Evolutionary conservation across 2,329 filamentous ascomycete genomes (phyloP).

Genomic region (Fusarium sublunatum): DNA sequence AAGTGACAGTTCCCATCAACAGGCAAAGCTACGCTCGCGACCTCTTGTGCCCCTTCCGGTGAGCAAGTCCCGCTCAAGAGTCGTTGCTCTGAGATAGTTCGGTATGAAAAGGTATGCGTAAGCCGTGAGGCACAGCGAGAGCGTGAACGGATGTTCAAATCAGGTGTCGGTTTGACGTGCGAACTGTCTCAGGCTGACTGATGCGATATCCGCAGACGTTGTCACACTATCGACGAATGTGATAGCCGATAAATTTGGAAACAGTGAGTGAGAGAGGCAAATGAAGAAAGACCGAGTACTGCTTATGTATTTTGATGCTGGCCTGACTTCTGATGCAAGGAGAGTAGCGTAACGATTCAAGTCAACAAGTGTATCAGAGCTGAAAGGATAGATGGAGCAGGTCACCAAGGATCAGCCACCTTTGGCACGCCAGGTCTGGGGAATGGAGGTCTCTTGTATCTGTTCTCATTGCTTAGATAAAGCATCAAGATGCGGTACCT

Average conservation of each 20-base stretch:
- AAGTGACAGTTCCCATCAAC: slow-evolving; percentile 22
- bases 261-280: slow-evolving; percentile 12
- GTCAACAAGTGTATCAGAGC: slow-evolving; percentile 19
- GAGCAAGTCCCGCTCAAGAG: slow-evolving; percentile 27
- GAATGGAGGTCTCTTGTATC: slow-evolving; percentile 36
- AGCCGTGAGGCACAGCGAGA: slow-evolving; percentile 29
- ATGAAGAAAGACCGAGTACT: slow-evolving; percentile 1
- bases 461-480: slow-evolving; percentile 11
- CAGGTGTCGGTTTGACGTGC: slow-evolving; percentile 23
- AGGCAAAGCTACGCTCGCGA: slow-evolving; percentile 26
- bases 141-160: slow-evolving; percentile 23
- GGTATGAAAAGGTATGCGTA: slow-evolving; percentile 35
- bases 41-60: slow-evolving; percentile 34
- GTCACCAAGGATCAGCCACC: slow-evolving; percentile 26
- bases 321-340: slow-evolving; percentile 12
- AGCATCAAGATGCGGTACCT: slow-evolving; percentile 11
- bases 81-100: slow-evolving; percentile 28
- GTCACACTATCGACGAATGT: slow-evolving; percentile 33
- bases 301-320: slow-evolving; percentile 21
- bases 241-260: slow-evolving; percentile 13
- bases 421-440: slow-evolving; percentile 24
- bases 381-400: slow-evolving; percentile 9
- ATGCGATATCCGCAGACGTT: slow-evolving; percentile 39
- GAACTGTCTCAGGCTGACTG: slow-evolving; percentile 38
- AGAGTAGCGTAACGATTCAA: slow-evolving; percentile 11